Evolutionary conservation across 768 basidiomycete genomes (phyloP).

Genomic region (Tricholoma matsutake): DNA sequence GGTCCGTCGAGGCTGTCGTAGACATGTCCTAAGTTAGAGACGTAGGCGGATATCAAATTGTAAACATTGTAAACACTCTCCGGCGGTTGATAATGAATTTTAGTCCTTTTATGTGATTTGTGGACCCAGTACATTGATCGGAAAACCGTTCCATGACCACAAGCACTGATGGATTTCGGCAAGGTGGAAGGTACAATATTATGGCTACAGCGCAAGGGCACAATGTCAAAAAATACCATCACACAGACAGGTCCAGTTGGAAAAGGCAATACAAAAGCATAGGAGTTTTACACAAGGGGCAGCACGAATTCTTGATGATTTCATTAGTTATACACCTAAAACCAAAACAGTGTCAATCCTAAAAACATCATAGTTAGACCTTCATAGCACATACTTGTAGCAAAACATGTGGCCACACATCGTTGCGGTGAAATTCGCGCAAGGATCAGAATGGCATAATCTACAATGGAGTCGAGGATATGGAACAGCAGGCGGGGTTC

Average conservation of each 20-base stretch:
- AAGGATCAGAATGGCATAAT: conserved; percentile 44
- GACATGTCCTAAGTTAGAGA: too few relatives aligned
- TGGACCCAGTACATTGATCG: too few relatives aligned
- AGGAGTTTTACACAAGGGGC: conserved; percentile 50
- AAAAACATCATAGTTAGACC: not conserved
- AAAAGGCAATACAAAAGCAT: conserved; percentile 56
- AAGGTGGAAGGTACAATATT: not conserved
- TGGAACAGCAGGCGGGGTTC: not conserved
- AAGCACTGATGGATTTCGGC: not conserved
- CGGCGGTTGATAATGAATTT: too few relatives aligned
- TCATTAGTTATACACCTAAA: conserved; percentile 52
- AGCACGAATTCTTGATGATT: conserved; percentile 42
- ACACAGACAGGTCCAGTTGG: conserved; percentile 38
- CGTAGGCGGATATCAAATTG: too few relatives aligned
- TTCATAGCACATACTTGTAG: conserved; percentile 36
- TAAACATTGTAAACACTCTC: too few relatives aligned
- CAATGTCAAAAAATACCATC: not conserved
- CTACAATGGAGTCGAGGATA: conserved; percentile 43
- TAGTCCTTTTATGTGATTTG: too few relatives aligned
- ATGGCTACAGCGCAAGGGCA: not conserved
- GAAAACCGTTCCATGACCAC: too few relatives aligned
- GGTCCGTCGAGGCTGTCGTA: too few relatives aligned
- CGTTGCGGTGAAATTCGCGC: conserved; percentile 52
- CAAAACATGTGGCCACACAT: conserved; percentile 68
- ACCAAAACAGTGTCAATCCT: not conserved